phyloP scores from a whole-genome alignment of 2,329 filamentous ascomycete species.

The Trichophyton rubrum region DNA sequence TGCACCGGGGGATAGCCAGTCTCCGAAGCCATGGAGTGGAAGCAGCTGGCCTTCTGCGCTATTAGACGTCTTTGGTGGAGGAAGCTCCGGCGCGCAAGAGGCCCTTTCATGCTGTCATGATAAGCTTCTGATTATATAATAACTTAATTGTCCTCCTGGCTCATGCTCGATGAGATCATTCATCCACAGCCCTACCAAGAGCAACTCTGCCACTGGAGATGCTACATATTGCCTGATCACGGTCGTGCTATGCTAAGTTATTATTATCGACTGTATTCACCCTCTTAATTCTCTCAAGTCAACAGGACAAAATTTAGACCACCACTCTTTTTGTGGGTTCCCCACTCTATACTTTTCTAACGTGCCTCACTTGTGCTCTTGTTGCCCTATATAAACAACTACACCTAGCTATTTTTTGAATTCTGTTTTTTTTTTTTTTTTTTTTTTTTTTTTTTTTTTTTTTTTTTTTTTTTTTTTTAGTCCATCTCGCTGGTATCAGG shows the following conservation, averaged over 20 bases:
- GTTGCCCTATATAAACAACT: too few species aligned
- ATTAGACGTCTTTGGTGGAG: neutral
- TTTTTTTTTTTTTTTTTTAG: too few species aligned
- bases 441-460: too few species aligned
- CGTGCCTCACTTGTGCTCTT: too few species aligned
- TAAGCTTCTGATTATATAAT: neutral
- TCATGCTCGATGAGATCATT: neutral
- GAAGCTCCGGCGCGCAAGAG: neutral
- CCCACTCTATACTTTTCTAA: too few species aligned
- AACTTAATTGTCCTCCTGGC: neutral
- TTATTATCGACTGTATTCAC: neutral
- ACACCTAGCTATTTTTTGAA: too few species aligned
- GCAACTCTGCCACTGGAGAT: neutral
- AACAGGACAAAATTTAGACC: too few species aligned
- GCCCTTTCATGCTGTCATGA: neutral
- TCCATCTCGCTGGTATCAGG: too few species aligned
- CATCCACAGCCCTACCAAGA: neutral
- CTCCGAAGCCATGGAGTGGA: neutral
- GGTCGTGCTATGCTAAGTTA: neutral
- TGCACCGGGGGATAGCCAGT: constrained; percentile 41
- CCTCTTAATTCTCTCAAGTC: too few species aligned
- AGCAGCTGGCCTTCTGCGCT: neutral
- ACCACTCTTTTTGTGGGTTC: too few species aligned
- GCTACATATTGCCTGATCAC: neutral
- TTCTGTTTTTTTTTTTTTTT: too few species aligned